Conservation (phyloP, 169 alveolate species). For the Plasmodium gaboni region DNA sequence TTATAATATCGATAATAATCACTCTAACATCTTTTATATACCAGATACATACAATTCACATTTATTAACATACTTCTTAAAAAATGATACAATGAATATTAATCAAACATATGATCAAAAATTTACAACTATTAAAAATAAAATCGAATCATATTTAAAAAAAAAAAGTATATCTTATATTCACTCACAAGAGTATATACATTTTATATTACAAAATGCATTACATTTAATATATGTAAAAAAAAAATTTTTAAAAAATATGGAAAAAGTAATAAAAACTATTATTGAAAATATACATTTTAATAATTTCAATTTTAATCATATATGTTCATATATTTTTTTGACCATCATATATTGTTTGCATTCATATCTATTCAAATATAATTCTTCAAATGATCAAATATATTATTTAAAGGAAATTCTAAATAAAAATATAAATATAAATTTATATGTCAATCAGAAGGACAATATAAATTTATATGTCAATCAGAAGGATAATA, state of each 20-base stretch:
- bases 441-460: neutral
- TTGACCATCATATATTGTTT: conserved; percentile 58
- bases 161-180: conserved; percentile 22
- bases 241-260: conserved; percentile 49
- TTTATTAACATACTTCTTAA: conserved; percentile 6
- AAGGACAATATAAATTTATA: neutral
- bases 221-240: conserved; percentile 38
- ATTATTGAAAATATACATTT: conserved; percentile 62
- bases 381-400: conserved; percentile 31
- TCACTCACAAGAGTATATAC: conserved; percentile 8
- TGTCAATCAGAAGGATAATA: neutral
- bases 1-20: conserved; percentile 8
- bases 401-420: conserved; percentile 26
- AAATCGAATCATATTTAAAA: conserved; percentile 33
- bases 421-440: neutral
- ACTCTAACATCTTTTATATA: too few relatives aligned
- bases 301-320: conserved; percentile 37
- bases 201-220: conserved; percentile 43
- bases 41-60: neutral
- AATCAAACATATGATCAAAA: conserved; percentile 31
- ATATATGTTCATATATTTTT: conserved; percentile 29
- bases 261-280: conserved; percentile 72
- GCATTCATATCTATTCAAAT: conserved; percentile 47
- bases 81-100: conserved; percentile 14
- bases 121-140: conserved; percentile 29